A percentile compares a stretch with the other conserved stretches of the same genome.
phyloP scores from a whole-genome alignment of 2,329 filamentous ascomycete genomes.

The Sclerotinia glacialis region DNA sequence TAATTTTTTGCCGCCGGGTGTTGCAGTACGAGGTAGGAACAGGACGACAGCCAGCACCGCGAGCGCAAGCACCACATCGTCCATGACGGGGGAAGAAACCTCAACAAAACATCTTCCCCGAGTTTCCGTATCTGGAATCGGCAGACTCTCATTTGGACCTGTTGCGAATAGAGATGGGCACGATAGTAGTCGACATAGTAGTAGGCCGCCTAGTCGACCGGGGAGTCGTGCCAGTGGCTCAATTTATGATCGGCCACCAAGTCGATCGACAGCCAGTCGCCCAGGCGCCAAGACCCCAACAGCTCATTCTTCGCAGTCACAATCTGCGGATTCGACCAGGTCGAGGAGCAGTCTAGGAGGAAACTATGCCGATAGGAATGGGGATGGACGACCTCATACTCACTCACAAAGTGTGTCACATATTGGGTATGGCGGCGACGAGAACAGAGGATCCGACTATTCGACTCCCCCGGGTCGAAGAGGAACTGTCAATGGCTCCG shows the following conservation, averaged over 20 bases:
- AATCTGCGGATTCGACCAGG: slow-evolving; percentile 35
- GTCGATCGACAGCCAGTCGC: slow-evolving; percentile 36
- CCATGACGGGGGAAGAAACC: slow-evolving; percentile 36
- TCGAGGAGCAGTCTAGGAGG: slow-evolving; percentile 39
- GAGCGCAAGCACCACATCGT: slow-evolving; percentile 30
- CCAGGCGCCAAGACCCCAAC: slow-evolving; percentile 39
- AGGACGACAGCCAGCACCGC: slow-evolving; percentile 54
- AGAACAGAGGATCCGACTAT: slow-evolving; percentile 35
- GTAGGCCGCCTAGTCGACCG: slow-evolving; percentile 29
- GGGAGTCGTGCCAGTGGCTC: slow-evolving; percentile 36
- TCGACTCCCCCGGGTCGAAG: slow-evolving; percentile 44
- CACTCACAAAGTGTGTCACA: slow-evolving; percentile 40
- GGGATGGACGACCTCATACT: slow-evolving; percentile 31
- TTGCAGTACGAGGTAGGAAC: slow-evolving; percentile 68
- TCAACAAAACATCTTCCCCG: slow-evolving; percentile 52
- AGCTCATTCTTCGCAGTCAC: slow-evolving; percentile 39
- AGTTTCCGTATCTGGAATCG: slow-evolving; percentile 60
- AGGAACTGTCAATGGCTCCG: slow-evolving; percentile 43
- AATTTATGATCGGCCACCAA: slow-evolving; percentile 33
- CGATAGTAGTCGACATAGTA: slow-evolving; percentile 24
- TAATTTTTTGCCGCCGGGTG: slow-evolving; percentile 51
- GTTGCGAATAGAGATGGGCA: slow-evolving; percentile 50
- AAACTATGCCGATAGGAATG: slow-evolving; percentile 33
- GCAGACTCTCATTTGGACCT: slow-evolving; percentile 61
- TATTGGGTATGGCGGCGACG: slow-evolving; percentile 34